Evolutionary conservation across 257 asterid species (phyloP).

Genomic region (Ilex asprella): DNA sequence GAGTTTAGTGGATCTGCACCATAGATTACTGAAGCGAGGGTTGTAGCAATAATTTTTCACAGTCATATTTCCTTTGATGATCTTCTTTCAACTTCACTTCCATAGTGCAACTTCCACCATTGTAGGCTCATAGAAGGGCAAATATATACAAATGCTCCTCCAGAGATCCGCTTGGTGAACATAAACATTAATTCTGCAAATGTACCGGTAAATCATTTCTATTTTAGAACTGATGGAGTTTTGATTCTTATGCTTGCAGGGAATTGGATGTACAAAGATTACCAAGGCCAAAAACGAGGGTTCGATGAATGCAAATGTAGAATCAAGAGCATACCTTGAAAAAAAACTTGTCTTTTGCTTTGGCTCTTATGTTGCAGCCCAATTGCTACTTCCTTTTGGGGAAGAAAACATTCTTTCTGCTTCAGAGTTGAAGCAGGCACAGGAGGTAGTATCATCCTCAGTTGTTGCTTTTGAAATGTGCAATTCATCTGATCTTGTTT

Average conservation of each 20-base stretch:
- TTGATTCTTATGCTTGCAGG: slow-evolving; percentile 44
- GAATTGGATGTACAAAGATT: slow-evolving; percentile 92
- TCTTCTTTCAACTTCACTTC: too few species aligned
- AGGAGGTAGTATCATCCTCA: slow-evolving; percentile 56
- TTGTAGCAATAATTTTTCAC: too few species aligned
- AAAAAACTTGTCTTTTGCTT: slow-evolving; percentile 92
- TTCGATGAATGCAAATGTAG: slow-evolving; percentile 60
- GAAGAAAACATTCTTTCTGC: slow-evolving; percentile 87
- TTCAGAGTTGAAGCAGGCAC: slow-evolving; percentile 76
- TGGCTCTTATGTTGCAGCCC: slow-evolving; percentile 89
- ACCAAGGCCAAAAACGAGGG: slow-evolving; percentile 66
- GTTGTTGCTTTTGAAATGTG: neutral
- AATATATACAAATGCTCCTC: too few species aligned
- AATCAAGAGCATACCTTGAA: slow-evolving; percentile 84
- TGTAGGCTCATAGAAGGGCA: neutral
- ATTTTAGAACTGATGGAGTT: neutral
- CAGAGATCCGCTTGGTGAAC: neutral
- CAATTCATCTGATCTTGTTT: slow-evolving; percentile 8
- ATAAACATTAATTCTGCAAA: neutral
- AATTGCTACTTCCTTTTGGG: slow-evolving; percentile 86
- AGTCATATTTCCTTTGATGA: too few species aligned
- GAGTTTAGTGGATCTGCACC: too few species aligned
- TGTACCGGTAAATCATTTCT: neutral
- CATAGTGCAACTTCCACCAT: neutral
- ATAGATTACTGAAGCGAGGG: too few species aligned